Evolutionary conservation across 208 protist species (phyloP).

Genomic region (Trypanosoma boissoni): DNA sequence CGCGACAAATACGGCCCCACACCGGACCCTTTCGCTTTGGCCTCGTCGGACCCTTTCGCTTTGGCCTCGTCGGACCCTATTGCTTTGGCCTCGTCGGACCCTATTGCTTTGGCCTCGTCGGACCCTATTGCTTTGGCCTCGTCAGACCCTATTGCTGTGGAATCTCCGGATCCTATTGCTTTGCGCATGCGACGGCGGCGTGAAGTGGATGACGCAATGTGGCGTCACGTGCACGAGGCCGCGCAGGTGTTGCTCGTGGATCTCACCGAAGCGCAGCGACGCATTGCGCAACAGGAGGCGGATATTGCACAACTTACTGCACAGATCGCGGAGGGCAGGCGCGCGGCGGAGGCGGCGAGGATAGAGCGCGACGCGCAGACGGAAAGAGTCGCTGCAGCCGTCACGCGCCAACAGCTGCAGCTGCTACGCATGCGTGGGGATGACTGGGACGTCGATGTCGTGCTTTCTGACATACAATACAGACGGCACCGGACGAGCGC

Average conservation of each 20-base stretch:
- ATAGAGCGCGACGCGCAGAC: background rate
- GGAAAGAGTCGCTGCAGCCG: background rate
- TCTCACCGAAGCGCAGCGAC: background rate
- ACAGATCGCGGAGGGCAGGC: background rate
- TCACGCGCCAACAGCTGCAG: slow-evolving; percentile 5
- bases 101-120: too few relatives aligned
- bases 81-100: too few relatives aligned
- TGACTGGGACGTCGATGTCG: background rate
- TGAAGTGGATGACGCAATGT: slow-evolving; percentile 5
- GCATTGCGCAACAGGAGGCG: slow-evolving; percentile 5
- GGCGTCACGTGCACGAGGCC: slow-evolving; percentile 4
- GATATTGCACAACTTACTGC: slow-evolving; percentile 7
- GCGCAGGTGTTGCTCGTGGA: background rate
- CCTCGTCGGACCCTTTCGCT: background rate
- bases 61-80: background rate
- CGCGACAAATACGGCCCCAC: slow-evolving; percentile 14
- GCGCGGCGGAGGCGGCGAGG: background rate
- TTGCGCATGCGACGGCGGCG: slow-evolving; percentile 9
- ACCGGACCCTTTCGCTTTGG: too few relatives aligned
- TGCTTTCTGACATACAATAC: slow-evolving; percentile 11
- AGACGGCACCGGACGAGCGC: background rate
- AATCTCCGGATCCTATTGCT: background rate
- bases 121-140: too few relatives aligned
- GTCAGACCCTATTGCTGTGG: background rate
- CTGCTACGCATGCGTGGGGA: slow-evolving; percentile 4